These are phyloP conservation scores for Raphanus raphanistrum DNA, from an alignment of 345 rosid species.

Conservation along the genomic window DNA sequence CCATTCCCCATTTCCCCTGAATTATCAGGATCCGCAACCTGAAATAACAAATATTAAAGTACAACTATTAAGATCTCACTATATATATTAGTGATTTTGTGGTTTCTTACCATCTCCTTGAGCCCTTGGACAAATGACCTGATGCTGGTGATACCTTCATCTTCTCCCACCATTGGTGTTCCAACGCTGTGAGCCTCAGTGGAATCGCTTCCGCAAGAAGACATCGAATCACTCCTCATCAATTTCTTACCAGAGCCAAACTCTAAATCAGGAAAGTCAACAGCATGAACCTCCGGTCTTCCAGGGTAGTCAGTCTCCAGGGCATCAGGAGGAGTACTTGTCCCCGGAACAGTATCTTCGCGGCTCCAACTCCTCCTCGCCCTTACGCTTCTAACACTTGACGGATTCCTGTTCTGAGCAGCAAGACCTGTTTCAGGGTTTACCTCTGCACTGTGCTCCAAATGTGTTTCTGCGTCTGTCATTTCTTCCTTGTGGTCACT, in stretches of 20 bases:
- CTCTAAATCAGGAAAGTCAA: constrained; percentile 44
- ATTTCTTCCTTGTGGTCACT: constrained; percentile 42
- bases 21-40: constrained; percentile 36
- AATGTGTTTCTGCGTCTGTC: constrained; percentile 16
- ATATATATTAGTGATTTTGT: background rate
- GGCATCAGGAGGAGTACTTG: constrained; percentile 70
- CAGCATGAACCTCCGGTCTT: constrained; percentile 59
- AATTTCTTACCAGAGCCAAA: constrained; percentile 38
- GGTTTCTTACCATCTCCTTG: constrained; percentile 64
- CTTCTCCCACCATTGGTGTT: constrained; percentile 47
- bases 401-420: constrained; percentile 48
- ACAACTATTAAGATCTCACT: too few relatives aligned
- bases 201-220: constrained; percentile 73
- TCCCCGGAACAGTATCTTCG: constrained; percentile 48
- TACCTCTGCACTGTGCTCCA: constrained; percentile 36
- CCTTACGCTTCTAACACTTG: constrained; percentile 52
- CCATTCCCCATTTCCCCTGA: constrained; percentile 52
- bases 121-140: constrained; percentile 78
- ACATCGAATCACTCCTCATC: constrained; percentile 73
- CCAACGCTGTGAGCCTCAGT: constrained; percentile 52
- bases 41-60: constrained; percentile 24
- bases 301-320: constrained; percentile 60
- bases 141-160: constrained; percentile 72
- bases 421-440: constrained; percentile 38
- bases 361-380: constrained; percentile 61